Evolutionary conservation across 139 green algal species (phyloP), one percentile per base, ranked within the genome.

Genomic region (Coelastrella sp.): DNA sequence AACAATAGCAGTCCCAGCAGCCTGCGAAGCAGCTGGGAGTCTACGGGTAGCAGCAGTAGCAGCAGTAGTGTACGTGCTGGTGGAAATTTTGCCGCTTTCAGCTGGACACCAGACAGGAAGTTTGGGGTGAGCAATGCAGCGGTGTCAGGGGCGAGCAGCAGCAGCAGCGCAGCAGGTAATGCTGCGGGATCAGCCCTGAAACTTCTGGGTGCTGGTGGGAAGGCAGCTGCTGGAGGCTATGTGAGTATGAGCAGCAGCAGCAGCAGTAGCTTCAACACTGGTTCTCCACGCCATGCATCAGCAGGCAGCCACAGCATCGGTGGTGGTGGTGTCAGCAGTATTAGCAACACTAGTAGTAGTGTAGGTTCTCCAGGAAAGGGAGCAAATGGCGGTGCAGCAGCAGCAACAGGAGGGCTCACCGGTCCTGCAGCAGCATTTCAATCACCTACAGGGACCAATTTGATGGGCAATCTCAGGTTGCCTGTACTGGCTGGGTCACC

Each of bases 401-500:
- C 34, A 40, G 72, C 11, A 0, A 27, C 48, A 51, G 68, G 23
- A 25, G 41, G 30, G 7, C 35, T 78, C 32, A 37, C 23, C 30
- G 40, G 62, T 17, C 2, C 34, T 6, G 15, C 50, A 51, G 32
- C 34, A 35, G 30, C 37, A 30, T n/a, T 73, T 4, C 37, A 57
- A 38, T 83, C 76, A 17, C 76, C 76, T 17, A 83, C 76, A 27
- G 76, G 76, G 25, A 74, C 76, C 0, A 72, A 17, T 5, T 41
- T 59, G 5, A 15, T 59, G 57, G 38, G 27, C 11, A 73, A 72
- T n/a, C 13, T 83, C 19, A 34, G 76, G 35, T 62, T 83, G 57
- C 76, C 76, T 21, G 76, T 83, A 1, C 40, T 83, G n/a, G 76
- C 76, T 48, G 76, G 76, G 17, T 83, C 76, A 60, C 76, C 76